Percentiles rank a stretch among this genome's conserved stretches.
Evolutionary conservation across 495 filamentous ascomycete species (phyloP).

Genomic region (Venustampulla echinocandica): DNA sequence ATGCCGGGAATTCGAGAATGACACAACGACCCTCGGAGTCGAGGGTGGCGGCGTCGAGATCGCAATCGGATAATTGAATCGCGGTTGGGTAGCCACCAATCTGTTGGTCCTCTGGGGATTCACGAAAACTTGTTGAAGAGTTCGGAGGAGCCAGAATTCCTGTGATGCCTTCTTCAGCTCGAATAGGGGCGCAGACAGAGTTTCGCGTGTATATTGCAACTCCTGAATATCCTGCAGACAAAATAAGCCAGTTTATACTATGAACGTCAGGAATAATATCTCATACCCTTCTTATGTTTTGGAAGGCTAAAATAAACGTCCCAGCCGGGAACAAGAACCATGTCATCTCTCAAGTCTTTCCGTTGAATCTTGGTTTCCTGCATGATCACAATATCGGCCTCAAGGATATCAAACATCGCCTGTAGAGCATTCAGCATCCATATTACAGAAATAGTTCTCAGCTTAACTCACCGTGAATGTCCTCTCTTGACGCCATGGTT

Average conservation of each 20-base stretch:
- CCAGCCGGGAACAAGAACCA: conserved; percentile 94
- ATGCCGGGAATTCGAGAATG: conserved; percentile 90
- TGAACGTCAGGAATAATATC: background rate
- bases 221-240: conserved; percentile 75
- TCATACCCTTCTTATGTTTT: conserved; percentile 78
- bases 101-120: conserved; percentile 66
- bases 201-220: conserved; percentile 94
- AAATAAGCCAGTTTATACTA: background rate
- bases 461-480: conserved; percentile 59
- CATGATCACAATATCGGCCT: conserved; percentile 89
- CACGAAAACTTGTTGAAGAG: conserved; percentile 62
- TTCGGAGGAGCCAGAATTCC: conserved; percentile 72
- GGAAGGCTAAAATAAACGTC: conserved; percentile 94
- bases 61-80: conserved; percentile 51
- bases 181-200: conserved; percentile 75
- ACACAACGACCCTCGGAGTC: conserved; percentile 91
- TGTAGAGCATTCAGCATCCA: conserved; percentile 21
- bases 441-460: background rate
- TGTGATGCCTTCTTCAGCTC: conserved; percentile 87
- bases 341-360: conserved; percentile 88
- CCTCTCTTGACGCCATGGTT: conserved; percentile 83
- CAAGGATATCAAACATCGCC: conserved; percentile 90
- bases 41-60: conserved; percentile 59
- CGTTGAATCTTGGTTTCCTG: conserved; percentile 96
- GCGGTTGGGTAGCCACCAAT: conserved; percentile 85